Base-by-base conservation (phyloP, 345 rosid species). In the Kernera saxatilis region DNA sequence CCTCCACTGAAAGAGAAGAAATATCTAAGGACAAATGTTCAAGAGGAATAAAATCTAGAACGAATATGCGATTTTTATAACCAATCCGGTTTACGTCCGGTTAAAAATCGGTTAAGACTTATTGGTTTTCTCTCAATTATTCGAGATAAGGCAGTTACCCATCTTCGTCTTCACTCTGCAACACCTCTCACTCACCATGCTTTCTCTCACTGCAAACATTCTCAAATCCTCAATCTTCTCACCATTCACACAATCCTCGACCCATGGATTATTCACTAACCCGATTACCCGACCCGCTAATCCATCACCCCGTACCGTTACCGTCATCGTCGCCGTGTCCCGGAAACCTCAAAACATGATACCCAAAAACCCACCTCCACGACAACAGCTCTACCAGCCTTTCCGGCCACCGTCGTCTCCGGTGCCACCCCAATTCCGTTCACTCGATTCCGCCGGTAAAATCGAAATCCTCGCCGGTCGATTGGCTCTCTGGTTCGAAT, bases 321-420 rank as follows among this genome's bases (percentile, higher is more conserved):
- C 59, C 44, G 15, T 73, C 5, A 52, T 53, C 44, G 43, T 44
- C 32, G 70, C 81, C 5, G 81, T 80, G 17, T 17, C 80, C 1
- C 69, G 77, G 2, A 77, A 6, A 48, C 10, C 54, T 5, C 40
- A 75, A 29, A 62, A 67, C 61, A 83, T 49, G 69, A 67, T 57
- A 21, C 83, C 33, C 70, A 69, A 23, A 81, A 63, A 59, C 82
- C 81, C 59, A 8, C 60, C 53, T 10, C 6, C 77, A 5, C 59
- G 70, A 11, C 82, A 65, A 43, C 74, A 83, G 30, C 70, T 83
- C 17, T 93, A 91, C 84, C 98, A 91, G 37, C 96, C 99, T 5
- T 94, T 89, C 77, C 82, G 90, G 5, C 99, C 99, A 6, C 97
- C 99, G 0, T 87, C 94, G 2, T 81, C 97, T 14, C 91, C 92